These are phyloP conservation scores for Davidsoniella eucalypti DNA, from an alignment of 2,329 filamentous ascomycete genomes.

Conservation along the genomic window DNA sequence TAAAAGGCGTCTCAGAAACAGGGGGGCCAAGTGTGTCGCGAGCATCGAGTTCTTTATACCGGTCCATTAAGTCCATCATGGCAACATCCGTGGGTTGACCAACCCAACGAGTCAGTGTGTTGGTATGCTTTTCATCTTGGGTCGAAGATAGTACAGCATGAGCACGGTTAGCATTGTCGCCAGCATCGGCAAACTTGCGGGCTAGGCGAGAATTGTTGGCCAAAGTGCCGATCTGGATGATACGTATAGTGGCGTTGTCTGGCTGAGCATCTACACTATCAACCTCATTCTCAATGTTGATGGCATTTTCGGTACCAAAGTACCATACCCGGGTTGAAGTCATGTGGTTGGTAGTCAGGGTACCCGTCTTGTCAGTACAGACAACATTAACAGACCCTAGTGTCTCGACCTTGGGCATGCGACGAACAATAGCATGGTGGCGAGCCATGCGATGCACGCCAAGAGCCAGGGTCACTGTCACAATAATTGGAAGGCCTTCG, in stretches of 20 bases:
- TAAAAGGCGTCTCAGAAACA: slow-evolving; percentile 79
- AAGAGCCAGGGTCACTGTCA: slow-evolving; percentile 87
- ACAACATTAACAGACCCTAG: slow-evolving; percentile 98
- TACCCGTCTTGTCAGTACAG: slow-evolving; percentile 96
- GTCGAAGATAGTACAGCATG: slow-evolving; percentile 78
- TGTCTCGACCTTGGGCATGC: slow-evolving; percentile 92
- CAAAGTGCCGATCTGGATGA: slow-evolving; percentile 85
- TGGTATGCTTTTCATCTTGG: slow-evolving; percentile 31
- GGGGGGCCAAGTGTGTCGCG: slow-evolving; percentile 72
- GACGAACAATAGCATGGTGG: slow-evolving; percentile 84
- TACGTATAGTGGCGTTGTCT: slow-evolving; percentile 58
- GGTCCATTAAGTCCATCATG: slow-evolving; percentile 84
- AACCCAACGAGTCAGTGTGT: slow-evolving; percentile 68
- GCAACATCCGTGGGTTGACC: slow-evolving; percentile 95
- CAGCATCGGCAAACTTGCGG: slow-evolving; percentile 51
- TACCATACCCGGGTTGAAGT: slow-evolving; percentile 94
- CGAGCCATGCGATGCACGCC: slow-evolving; percentile 94
- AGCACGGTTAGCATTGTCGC: slow-evolving; percentile 27
- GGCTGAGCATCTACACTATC: slow-evolving; percentile 40
- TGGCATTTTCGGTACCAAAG: slow-evolving; percentile 47
- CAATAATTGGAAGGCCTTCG: slow-evolving; percentile 92
- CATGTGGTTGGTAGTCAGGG: slow-evolving; percentile 96
- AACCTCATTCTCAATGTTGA: slow-evolving; percentile 38
- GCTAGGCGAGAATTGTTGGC: slow-evolving; percentile 85
- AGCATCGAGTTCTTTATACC: slow-evolving; percentile 80